Base-by-base conservation (phyloP, 768 basidiomycete genomes). In the Calocera cornea region DNA sequence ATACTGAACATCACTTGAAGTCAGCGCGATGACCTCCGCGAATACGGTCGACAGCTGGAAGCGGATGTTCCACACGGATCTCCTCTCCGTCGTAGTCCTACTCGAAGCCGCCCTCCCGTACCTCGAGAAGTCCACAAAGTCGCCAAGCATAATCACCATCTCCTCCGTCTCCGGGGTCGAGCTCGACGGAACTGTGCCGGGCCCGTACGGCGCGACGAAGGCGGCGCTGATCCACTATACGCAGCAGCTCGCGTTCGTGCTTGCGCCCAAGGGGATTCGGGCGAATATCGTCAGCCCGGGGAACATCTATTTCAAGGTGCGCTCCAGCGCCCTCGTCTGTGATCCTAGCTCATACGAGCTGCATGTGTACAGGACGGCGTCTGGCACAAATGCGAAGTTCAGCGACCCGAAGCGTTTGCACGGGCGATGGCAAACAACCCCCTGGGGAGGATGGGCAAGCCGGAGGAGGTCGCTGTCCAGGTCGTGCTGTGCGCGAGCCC, bases 41-140 rank as follows among this genome's bases (percentile, higher is more conserved):
- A 64, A 64, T 22, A 64, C 64, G 12, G 34, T 41, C 33, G 64
- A 64, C 34, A 64, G 36, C 64, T 64, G 64, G 64, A 41, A 34
- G 31, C 19, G n/a, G 34, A 36, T 41, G 34, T 64, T 64, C 64
- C 64, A 64, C n/a, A 41, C 38, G 12, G 64, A 64, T 34, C 34
- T 64, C 3, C 64, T 64, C 31, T 8, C 33, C 64, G 34, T 41
- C 11, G 38, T 64, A 31, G 38, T 36, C 64, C 64, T 64, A 2
- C 2, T 64, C 64, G 34, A 34, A 34, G 64, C 64, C 2, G 64
- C 64, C 34, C 12, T 36, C 7, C 64, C 64, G 16, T 41, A 64
- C 64, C 64, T 64, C 34, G 64, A 64, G 64, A 64, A 64, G 24
- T 64, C 64, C 5, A 36, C 31, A 34, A 27, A 33, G 16, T 34